Evolutionary conservation across 2,329 filamentous ascomycete species (phyloP), one percentile per base, ranked within the genome.

Genomic region (Chaetomium strumarium): DNA sequence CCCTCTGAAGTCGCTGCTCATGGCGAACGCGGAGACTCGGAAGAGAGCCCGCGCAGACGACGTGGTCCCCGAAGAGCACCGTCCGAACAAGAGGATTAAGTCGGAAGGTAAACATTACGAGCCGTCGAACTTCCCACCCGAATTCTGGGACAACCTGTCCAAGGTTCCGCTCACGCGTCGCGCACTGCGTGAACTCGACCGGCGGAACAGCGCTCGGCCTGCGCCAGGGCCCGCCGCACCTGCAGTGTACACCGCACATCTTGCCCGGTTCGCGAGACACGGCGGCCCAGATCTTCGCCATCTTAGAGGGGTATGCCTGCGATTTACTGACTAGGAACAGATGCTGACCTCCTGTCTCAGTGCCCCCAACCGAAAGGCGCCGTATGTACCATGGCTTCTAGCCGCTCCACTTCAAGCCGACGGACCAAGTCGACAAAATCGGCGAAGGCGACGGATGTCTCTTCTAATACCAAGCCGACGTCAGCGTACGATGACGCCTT

Each of bases 251-350:
- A 52, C 55, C 29, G 48, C 47, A 11, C 33, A 58, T 56, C 52
- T 56, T 54, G 51, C 39, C 50, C 58, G 55, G 46, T 65, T 67
- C 60, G 63, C 66, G 30, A 63, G 63, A 61, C 58, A 53, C 47
- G 66, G 67, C 41, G 67, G 67, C 46, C 67, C 66, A 58, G 66
- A 68, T 57, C 59, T 71, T 41, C 59, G 59, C 29, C 60, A 68
- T 58, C 51, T 70, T 55, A 59, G 62, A 66, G 66, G 61, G 52
- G 67, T 70, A 61, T 42, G 59, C 29, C 39, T 52, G 49, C 53
- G 56, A 51, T 41, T 30, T 20, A 40, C 8, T 55, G 58, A 52
- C 34, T 33, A 43, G 49, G 16, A 42, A 51, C 38, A 48, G 46
- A 52, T 9, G 33, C 54, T 52, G 39, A 17, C 37, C 41, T 31